Conservation (phyloP, 176 grass and related monocot species). For the Rhynchospora tenuis region DNA sequence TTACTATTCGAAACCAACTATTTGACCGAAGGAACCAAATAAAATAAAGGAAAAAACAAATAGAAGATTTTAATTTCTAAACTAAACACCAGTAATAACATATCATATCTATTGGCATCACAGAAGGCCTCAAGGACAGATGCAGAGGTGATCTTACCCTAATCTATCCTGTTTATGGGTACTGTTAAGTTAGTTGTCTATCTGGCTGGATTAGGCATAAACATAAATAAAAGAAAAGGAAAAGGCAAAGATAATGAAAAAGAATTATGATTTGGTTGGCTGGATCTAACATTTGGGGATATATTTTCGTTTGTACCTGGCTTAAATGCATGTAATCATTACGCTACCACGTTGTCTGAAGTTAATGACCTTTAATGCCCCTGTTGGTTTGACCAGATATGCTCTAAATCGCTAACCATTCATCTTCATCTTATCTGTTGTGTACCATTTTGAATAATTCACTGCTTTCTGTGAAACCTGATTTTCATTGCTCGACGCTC, state of each 20-base stretch:
- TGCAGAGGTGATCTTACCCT: not conserved
- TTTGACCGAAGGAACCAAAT: no score
- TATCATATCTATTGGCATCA: not conserved
- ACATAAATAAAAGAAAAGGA: not conserved
- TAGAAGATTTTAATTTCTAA: no score
- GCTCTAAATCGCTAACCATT: not conserved
- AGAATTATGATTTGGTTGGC: not conserved
- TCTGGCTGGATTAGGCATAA: not conserved
- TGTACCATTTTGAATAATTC: not conserved
- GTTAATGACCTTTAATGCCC: constrained; percentile 11
- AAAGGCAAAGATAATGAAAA: not conserved
- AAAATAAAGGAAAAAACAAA: no score
- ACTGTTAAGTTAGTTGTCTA: not conserved
- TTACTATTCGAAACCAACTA: no score
- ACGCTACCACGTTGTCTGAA: constrained; percentile 7
- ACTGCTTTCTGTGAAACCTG: not conserved
- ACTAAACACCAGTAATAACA: not conserved
- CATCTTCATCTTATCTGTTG: not conserved
- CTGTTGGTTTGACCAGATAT: constrained; percentile 3
- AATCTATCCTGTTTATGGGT: not conserved
- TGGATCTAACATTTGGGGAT: not conserved
- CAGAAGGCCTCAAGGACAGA: not conserved
- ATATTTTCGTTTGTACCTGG: not conserved
- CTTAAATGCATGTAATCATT: constrained; percentile 17
- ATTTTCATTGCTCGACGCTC: not conserved